A percentile compares a stretch with the other conserved stretches of the same genome.
phyloP scores from a whole-genome alignment of 2,329 filamentous ascomycete species.

The Xylaria multiplex region DNA sequence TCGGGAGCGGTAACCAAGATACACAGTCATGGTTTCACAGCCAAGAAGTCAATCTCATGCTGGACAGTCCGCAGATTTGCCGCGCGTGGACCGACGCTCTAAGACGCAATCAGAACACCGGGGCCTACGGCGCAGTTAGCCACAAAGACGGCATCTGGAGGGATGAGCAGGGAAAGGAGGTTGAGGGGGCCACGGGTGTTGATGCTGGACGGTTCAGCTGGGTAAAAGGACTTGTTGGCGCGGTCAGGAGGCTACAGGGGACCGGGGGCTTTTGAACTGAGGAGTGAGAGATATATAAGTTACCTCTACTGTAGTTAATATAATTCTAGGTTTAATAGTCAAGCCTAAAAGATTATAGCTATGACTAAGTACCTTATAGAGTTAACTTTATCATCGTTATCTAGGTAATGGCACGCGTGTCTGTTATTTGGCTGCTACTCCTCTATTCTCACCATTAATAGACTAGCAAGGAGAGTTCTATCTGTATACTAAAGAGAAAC shows the following conservation, averaged over 20 bases:
- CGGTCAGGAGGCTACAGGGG: constrained; percentile 45
- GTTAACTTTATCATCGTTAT: background rate
- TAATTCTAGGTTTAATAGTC: background rate
- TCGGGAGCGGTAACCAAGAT: constrained; percentile 82
- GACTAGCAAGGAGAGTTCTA: too few relatives aligned
- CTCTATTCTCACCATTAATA: too few relatives aligned
- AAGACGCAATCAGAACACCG: constrained; percentile 74
- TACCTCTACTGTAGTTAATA: background rate
- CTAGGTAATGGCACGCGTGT: background rate
- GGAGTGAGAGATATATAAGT: background rate
- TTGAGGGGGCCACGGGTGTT: constrained; percentile 61
- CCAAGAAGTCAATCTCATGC: constrained; percentile 80
- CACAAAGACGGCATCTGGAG: constrained; percentile 70
- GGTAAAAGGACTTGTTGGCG: constrained; percentile 44
- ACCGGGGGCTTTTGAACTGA: constrained; percentile 44
- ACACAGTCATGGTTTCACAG: constrained; percentile 83
- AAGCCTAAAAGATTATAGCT: too few relatives aligned
- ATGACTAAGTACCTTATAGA: too few relatives aligned
- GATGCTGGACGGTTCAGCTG: constrained; percentile 55
- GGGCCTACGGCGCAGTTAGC: constrained; percentile 63
- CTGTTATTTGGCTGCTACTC: background rate
- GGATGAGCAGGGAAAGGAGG: constrained; percentile 59
- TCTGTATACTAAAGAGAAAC: too few relatives aligned
- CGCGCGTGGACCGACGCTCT: constrained; percentile 69
- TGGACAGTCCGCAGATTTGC: constrained; percentile 72